Evolutionary conservation across 1,139 yeast genomes (phyloP), one percentile per base, ranked within the genome.

Genomic region (Meyerozyma guilliermondii): DNA sequence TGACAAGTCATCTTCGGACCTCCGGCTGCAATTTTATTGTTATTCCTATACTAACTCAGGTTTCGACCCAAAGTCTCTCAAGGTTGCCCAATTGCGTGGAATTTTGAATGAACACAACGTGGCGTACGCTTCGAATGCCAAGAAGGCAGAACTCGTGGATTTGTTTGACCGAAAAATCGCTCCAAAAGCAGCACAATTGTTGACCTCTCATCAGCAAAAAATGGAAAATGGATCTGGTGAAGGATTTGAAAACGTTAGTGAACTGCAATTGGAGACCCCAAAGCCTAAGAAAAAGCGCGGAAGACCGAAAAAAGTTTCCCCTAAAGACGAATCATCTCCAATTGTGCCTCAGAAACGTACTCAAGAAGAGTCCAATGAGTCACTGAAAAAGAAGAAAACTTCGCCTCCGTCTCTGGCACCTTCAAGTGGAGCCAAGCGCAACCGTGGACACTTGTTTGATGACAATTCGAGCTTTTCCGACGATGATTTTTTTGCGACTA

Each of bases 11-110:
- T 7, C 3, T 20, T 20, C 22, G 22, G 22, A 20, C 22, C 22
- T 20, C 22, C 34, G 20, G 34, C 34, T 13, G 34, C 34, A 33
- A 33, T 3, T 17, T 16, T 18, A 3, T 18, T n/a, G 16, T 33
- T 22, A 18, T n/a, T 20, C 18, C 16, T 13, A 3, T 29, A 33
- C 36, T 33, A 33, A 33, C 17, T 7, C 24, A 74, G 88, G 73
- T 10, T 86, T 84, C 56, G 83, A 87, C 54, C 81, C 88, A 10
- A 67, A 69, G 36, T 63, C 74, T 31, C 64, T 84, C 49, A 82
- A 79, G 38, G 79, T 83, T 30, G 76, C 87, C 5, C 78, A 83
- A 46, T 68, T 88, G 53, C 72, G 92, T 50, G 72, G 79, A 33
- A 69, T 86, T 34, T 68, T 88, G 45, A 62, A 70, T 28, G 78